Evolutionary conservation across 495 filamentous ascomycete species (phyloP).

Genomic region (Penicillium coffeae): DNA sequence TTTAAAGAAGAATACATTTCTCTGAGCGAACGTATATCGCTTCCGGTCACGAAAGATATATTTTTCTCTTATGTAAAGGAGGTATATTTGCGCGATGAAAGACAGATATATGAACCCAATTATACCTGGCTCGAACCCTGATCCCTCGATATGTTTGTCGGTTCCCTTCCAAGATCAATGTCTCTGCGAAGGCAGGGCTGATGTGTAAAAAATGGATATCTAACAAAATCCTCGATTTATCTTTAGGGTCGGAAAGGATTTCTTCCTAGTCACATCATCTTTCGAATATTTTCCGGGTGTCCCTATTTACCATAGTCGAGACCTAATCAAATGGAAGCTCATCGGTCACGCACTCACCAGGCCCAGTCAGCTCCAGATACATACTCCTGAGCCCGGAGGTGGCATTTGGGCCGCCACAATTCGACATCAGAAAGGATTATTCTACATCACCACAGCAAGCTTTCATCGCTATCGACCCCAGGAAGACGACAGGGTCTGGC

Average conservation of each 20-base stretch:
- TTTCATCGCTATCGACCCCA: constrained; percentile 42
- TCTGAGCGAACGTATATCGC: too few relatives aligned
- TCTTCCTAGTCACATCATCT: constrained; percentile 43
- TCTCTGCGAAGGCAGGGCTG: too few relatives aligned
- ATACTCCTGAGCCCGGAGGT: constrained; percentile 47
- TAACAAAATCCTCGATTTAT: constrained; percentile 16
- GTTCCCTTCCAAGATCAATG: too few relatives aligned
- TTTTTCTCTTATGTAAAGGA: too few relatives aligned
- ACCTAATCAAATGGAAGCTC: constrained; percentile 44
- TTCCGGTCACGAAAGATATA: too few relatives aligned
- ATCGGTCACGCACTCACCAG: constrained; percentile 57
- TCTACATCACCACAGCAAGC: constrained; percentile 40
- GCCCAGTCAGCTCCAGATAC: constrained; percentile 59
- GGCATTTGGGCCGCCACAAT: constrained; percentile 46
- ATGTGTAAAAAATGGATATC: too few relatives aligned
- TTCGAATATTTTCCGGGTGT: constrained; percentile 48
- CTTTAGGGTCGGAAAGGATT: constrained; percentile 31
- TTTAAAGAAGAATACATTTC: too few relatives aligned
- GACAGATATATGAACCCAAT: constrained; percentile 28
- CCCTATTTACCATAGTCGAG: constrained; percentile 45
- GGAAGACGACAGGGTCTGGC: constrained; percentile 41
- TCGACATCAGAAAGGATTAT: constrained; percentile 33
- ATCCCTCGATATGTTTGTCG: constrained; percentile 37
- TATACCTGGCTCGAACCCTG: constrained; percentile 41
- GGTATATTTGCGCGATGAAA: constrained; percentile 6